These are phyloP conservation scores for Penicillium sp. DNA, from an alignment of 2,329 filamentous ascomycete species.

Conservation along the genomic window DNA sequence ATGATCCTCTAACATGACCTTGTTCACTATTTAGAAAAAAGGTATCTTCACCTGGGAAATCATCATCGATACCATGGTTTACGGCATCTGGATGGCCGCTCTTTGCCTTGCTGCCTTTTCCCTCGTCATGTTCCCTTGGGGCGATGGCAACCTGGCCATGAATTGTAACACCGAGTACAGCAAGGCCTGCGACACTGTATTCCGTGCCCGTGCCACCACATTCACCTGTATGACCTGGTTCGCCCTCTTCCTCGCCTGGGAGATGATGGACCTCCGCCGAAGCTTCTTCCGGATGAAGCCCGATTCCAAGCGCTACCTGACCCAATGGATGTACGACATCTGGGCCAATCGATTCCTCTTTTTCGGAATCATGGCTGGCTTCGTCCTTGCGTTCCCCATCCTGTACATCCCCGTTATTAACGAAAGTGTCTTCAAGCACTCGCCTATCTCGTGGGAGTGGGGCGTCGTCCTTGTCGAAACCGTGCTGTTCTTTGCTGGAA, in stretches of 20 bases:
- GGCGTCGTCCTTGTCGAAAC: conserved; percentile 58
- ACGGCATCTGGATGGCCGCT: conserved; percentile 70
- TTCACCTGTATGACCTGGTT: conserved; percentile 73
- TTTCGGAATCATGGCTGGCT: conserved; percentile 56
- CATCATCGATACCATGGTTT: conserved; percentile 71
- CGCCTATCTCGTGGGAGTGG: conserved; percentile 64
- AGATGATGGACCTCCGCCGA: conserved; percentile 66
- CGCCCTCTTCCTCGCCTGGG: conserved; percentile 71
- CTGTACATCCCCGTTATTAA: conserved; percentile 66
- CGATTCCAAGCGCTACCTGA: conserved; percentile 53
- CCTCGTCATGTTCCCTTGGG: conserved; percentile 58
- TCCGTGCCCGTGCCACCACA: conserved; percentile 65
- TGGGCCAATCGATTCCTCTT: conserved; percentile 70
- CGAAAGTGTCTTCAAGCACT: conserved; percentile 59
- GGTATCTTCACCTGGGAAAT: conserved; percentile 76
- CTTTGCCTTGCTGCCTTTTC: conserved; percentile 60
- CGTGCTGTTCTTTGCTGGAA: conserved; percentile 57
- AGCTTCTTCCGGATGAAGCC: conserved; percentile 72
- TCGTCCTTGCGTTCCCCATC: conserved; percentile 53
- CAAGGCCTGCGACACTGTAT: conserved; percentile 55
- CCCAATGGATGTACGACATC: conserved; percentile 61
- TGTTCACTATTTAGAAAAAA: conserved; percentile 36
- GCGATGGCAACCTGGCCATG: conserved; percentile 53
- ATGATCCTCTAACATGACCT: neutral
- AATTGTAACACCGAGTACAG: conserved; percentile 57